Evolutionary conservation across 208 protist genomes (phyloP).

Genomic region (Leishmania martiniquensis): DNA sequence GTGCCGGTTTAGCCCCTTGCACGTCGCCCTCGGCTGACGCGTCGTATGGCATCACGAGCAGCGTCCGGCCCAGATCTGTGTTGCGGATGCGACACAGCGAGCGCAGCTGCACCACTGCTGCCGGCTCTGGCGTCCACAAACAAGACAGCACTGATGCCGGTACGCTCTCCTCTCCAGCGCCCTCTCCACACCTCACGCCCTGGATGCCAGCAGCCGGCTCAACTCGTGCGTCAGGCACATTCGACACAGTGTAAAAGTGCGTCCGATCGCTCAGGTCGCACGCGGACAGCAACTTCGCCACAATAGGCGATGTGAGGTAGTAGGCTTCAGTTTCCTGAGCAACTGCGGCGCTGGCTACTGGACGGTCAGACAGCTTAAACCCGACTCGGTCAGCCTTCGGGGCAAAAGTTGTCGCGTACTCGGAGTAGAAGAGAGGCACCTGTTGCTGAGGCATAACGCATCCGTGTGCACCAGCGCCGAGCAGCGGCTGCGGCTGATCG

Average conservation of each 20-base stretch:
- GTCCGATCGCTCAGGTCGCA: constrained; percentile 15
- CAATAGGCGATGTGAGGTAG: constrained; percentile 22
- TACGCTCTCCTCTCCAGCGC: not conserved
- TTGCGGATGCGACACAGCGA: constrained; percentile 25
- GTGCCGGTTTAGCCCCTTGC: constrained; percentile 9
- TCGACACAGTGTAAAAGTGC: constrained; percentile 26
- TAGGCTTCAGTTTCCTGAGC: constrained; percentile 14
- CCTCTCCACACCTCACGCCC: not conserved
- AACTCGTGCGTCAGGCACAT: not conserved
- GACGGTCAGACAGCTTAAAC: constrained; percentile 15
- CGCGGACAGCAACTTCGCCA: constrained; percentile 17
- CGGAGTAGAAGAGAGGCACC: constrained; percentile 31
- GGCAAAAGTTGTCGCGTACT: constrained; percentile 19
- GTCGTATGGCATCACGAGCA: constrained; percentile 14
- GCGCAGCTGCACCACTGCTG: constrained; percentile 12
- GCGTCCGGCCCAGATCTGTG: constrained; percentile 10
- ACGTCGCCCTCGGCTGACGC: not conserved
- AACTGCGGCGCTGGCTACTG: not conserved
- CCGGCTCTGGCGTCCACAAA: constrained; percentile 15
- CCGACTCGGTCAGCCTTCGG: constrained; percentile 16
- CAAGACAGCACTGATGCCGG: not conserved
- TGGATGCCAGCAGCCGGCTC: not conserved
- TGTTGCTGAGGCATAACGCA: constrained; percentile 19
- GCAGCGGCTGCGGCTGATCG: constrained; percentile 1
- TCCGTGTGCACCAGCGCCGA: constrained; percentile 18